phyloP scores from a whole-genome alignment of 257 asterid genomes.

The Nicotiana knightiana region DNA sequence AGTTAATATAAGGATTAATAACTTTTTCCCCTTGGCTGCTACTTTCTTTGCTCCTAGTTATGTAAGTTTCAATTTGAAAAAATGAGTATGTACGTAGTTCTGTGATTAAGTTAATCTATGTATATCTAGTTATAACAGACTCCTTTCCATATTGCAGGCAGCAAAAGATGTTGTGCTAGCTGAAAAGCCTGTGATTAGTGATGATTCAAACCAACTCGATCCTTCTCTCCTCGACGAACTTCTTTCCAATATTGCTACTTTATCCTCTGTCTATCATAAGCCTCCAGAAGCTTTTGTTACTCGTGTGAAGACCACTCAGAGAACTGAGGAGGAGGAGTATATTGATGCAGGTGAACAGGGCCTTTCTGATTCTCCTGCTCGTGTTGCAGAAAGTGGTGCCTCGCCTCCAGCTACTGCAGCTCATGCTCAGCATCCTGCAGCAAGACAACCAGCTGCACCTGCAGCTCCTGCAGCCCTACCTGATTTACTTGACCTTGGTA shows the following conservation, averaged over 20 bases:
- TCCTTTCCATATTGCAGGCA: constrained; percentile 54
- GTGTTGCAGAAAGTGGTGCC: constrained; percentile 40
- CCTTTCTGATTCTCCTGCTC: constrained; percentile 70
- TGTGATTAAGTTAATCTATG: neutral
- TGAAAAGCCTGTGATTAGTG: constrained; percentile 97
- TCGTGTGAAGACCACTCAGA: constrained; percentile 80
- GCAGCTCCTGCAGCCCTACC: constrained; percentile 65
- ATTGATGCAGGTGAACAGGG: constrained; percentile 76
- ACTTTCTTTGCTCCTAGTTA: neutral
- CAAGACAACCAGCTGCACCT: constrained; percentile 46
- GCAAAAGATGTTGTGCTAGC: constrained; percentile 99
- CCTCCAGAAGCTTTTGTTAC: constrained; percentile 94
- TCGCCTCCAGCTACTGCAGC: constrained; percentile 61
- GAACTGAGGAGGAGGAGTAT: constrained; percentile 94
- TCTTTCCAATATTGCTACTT: constrained; percentile 91
- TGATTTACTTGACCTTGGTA: constrained; percentile 92
- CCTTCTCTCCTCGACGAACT: constrained; percentile 96
- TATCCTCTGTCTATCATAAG: constrained; percentile 97
- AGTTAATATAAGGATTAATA: neutral
- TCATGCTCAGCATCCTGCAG: constrained; percentile 43
- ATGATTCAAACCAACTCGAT: constrained; percentile 89
- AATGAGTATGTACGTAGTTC: neutral
- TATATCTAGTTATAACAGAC: constrained; percentile 4
- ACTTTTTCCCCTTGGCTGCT: neutral
- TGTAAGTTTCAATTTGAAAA: neutral